Evolutionary conservation across 345 rosid species (phyloP).

Genomic region (Acer negundo): DNA sequence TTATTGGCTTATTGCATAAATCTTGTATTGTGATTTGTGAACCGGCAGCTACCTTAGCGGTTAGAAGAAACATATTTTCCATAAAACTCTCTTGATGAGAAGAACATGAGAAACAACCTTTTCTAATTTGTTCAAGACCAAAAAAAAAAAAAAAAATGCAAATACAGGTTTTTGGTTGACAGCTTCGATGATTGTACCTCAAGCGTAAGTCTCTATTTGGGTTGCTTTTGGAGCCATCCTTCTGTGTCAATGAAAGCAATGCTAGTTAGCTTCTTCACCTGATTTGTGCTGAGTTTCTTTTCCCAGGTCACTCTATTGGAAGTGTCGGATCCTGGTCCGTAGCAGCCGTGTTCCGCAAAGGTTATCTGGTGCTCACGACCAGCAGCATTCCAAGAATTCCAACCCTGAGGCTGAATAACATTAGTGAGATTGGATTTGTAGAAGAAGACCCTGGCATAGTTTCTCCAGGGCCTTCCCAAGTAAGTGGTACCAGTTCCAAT

Average conservation of each 20-base stretch:
- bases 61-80: no score
- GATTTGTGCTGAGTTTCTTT: conserved; percentile 19
- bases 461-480: conserved; percentile 67
- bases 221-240: conserved; percentile 54
- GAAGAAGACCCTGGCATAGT: conserved; percentile 51
- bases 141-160: no score
- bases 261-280: conserved; percentile 28
- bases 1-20: no score
- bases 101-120: background rate
- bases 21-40: no score
- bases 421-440: conserved; percentile 32
- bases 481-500: conserved; percentile 38
- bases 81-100: background rate
- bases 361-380: conserved; percentile 34
- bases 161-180: no score
- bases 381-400: conserved; percentile 44
- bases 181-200: no score
- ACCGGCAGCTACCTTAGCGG: no score
- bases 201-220: conserved; percentile 11
- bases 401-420: conserved; percentile 41
- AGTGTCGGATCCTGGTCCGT: conserved; percentile 49
- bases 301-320: conserved; percentile 48
- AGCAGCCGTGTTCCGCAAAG: conserved; percentile 39
- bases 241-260: conserved; percentile 43
- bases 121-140: background rate